Evolutionary conservation across 2,329 filamentous ascomycete species (phyloP), one percentile per base, ranked within the genome.

Genomic region (Aspergillus sp.): DNA sequence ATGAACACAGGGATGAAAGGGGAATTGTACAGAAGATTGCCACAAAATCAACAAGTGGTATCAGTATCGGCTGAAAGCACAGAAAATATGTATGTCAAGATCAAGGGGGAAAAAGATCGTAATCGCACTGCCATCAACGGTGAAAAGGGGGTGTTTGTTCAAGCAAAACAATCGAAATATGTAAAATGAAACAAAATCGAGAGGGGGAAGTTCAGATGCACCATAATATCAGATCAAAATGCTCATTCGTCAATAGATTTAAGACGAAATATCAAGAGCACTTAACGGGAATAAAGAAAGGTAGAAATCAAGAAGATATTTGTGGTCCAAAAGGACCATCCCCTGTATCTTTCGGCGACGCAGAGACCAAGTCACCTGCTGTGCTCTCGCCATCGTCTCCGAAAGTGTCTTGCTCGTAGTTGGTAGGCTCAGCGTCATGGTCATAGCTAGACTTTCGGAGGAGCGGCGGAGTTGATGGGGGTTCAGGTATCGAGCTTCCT

Each of bases 391-490:
- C 66, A 45, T 78, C 75, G 46, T 77, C 75, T 33, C 71, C 71
- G 41, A 73, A 73, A 13, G 67, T 68, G 36, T 65, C 65, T 33
- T 73, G 67, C 33, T 69, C 70, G 44, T 72, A 75, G 39, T 64
- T 68, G 32, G 69, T 59, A 5, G 67, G 72, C 53, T 81, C 77
- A 1, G 79, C 79, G 53, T 82, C 79, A 49, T 73, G 73, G 53
- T 83, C 80, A 49, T 82, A 82, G 53, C 69, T 75, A 37, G 73
- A 72, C 52, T 73, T 72, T 32, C 75, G 67, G 54, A 82, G 68
- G 7, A 82, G 68, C 34, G 75, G 75, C n/a, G 78, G 78, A 7
- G 76, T 81, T 28, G 58, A 65, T 28, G 69, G 69, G 7, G 63
- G 56, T 53, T 68, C 62, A 32, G 50, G 55, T 34, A 59, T 49